A percentile compares a stretch with the other conserved stretches of the same genome.
Evolutionary conservation across 1,139 yeast genomes (phyloP).

Genomic region (Blastobotrys arbuscula): DNA sequence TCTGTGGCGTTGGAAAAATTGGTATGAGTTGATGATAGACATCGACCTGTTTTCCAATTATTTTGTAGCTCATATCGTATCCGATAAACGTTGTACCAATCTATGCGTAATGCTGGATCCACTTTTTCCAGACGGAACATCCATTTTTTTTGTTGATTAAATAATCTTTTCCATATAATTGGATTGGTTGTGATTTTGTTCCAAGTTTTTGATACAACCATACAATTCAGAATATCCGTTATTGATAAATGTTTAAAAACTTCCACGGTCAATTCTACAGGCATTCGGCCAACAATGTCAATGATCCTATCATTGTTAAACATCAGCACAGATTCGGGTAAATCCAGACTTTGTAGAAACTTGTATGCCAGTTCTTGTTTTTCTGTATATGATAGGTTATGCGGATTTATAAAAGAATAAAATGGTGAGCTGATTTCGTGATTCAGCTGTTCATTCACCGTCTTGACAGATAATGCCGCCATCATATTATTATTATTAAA

Average conservation of each 20-base stretch:
- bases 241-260: conserved; percentile 8
- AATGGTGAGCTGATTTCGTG: not conserved
- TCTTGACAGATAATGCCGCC: too few species aligned
- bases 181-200: conserved; percentile 5
- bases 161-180: conserved; percentile 9
- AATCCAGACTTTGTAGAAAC: conserved; percentile 8
- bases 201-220: conserved; percentile 9
- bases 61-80: conserved; percentile 6
- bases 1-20: conserved; percentile 1
- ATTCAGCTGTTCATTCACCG: not conserved
- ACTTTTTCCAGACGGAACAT: conserved; percentile 1
- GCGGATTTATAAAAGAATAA: not conserved
- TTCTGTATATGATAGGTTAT: conserved; percentile 1
- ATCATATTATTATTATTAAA: too few species aligned
- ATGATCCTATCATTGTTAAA: not conserved
- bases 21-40: conserved; percentile 10
- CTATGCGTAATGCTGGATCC: conserved; percentile 1
- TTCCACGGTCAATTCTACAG: conserved; percentile 12
- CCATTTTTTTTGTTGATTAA: not conserved
- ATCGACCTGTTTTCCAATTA: conserved; percentile 12
- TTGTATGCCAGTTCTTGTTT: conserved; percentile 11
- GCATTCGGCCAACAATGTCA: conserved; percentile 2
- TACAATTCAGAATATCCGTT: conserved; percentile 3
- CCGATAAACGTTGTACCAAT: conserved; percentile 11
- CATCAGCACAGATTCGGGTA: conserved; percentile 6